Base-by-base conservation (phyloP, 1,284 basidiomycete species). In the Retiboletus flavoniger region DNA sequence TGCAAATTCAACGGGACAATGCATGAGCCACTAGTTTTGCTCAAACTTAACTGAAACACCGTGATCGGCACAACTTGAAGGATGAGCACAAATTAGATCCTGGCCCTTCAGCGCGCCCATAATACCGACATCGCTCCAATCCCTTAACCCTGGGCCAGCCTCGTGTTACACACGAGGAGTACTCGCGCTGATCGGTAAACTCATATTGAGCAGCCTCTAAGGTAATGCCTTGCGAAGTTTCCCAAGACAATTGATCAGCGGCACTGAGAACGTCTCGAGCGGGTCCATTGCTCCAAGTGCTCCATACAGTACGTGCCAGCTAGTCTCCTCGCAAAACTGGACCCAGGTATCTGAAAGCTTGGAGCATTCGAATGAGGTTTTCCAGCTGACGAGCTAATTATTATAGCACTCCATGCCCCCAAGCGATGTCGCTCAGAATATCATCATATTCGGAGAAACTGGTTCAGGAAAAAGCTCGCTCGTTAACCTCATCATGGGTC, bases 401-500 rank as follows among this genome's bases (percentile, higher is more conserved):
- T 8, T 29, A 39, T 21, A 61, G 60, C 16, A 38, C 21, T 21
- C 46, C 40, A 65, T 68, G 66, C 19, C 55, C 45, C 38, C 54
- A 36, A 45, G 17, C 45, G 36, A 54, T 48, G 34, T 46, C 39
- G 34, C 45, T 36, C 63, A 66, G 26, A 59, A 72, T 54, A 52
- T 70, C 21, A 55, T 68, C 54, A 53, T 70, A 50, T 61, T 72
- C 29, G 51, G 64, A 38, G 59, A 73, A 54, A 66, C 71, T 8
- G 71, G 71, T 31, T 64, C 67, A 32, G 72, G 66, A 8, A 68
- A 68, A 60, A 72, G 69, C 45, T 71, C 66, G 8, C 60, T 68
- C 34, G 56, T 72, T 14, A 68, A 68, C 51, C 66, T 68, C 50
- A 72, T 72, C 43, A 40, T 68, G 16, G 62, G 56, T 6, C 34